These are phyloP conservation scores for Tricholoma bakamatsutake DNA, from an alignment of 768 basidiomycete species.

Conservation along the genomic window DNA sequence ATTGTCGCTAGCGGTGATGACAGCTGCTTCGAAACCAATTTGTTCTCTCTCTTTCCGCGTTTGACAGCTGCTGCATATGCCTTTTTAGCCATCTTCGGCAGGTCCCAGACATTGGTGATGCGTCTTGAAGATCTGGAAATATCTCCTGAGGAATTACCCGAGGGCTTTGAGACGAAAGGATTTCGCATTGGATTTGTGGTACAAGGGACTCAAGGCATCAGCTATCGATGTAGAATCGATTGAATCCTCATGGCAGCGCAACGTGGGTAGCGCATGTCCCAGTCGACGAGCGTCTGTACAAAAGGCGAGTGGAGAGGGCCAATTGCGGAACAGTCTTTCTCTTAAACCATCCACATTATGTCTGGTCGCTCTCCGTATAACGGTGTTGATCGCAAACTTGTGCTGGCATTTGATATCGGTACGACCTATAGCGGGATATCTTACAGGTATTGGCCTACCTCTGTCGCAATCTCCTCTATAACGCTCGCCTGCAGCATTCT, in stretches of 20 bases:
- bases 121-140: background rate
- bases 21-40: background rate
- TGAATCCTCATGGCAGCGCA: background rate
- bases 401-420: conserved; percentile 48
- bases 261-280: conserved; percentile 8
- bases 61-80: background rate
- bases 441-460: conserved; percentile 25
- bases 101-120: background rate
- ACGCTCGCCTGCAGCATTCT: conserved; percentile 22
- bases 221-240: conserved; percentile 4
- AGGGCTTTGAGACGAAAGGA: background rate
- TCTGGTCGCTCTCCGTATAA: conserved; percentile 28
- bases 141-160: background rate
- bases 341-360: conserved; percentile 7
- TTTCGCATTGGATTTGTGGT: background rate
- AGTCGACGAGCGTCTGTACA: background rate
- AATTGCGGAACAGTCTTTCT: background rate
- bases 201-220: background rate
- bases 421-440: conserved; percentile 48
- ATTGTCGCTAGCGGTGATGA: background rate
- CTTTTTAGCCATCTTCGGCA: background rate
- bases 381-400: conserved; percentile 34
- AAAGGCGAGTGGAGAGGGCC: background rate
- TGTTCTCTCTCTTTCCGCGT: background rate
- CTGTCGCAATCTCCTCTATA: no score